Percentiles rank a stretch among this genome's conserved stretches.
These are phyloP conservation scores for Apiospora rasikravindrae DNA, from an alignment of 2,329 filamentous ascomycete genomes.

Conservation along the genomic window DNA sequence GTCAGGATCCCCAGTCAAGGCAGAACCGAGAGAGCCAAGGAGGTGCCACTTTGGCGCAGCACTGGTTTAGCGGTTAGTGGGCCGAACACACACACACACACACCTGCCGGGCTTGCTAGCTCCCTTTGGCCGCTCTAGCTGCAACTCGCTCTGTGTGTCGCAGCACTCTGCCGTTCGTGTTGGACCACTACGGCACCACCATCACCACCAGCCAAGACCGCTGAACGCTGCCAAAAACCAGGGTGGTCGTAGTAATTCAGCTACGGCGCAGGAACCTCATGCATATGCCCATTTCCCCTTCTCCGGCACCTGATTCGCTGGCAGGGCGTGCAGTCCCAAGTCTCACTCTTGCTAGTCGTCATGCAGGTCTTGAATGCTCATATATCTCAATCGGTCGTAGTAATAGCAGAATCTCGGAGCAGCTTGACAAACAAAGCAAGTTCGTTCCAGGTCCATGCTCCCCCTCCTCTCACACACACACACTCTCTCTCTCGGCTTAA, in stretches of 20 bases:
- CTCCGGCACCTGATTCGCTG: slow-evolving; percentile 19
- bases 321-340: slow-evolving; percentile 27
- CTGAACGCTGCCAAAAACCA: neutral
- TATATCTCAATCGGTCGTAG: neutral
- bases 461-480: no score
- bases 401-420: slow-evolving; percentile 10
- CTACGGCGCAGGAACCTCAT: slow-evolving; percentile 28
- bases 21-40: neutral
- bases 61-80: slow-evolving; percentile 5
- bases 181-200: neutral
- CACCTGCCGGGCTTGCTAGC: neutral
- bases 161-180: neutral
- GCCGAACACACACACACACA: no score
- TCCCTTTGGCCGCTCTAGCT: neutral
- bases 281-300: slow-evolving; percentile 24
- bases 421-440: neutral
- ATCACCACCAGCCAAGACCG: neutral
- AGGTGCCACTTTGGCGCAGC: slow-evolving; percentile 10
- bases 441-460: neutral
- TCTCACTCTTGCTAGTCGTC: slow-evolving; percentile 25
- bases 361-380: slow-evolving; percentile 21
- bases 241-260: neutral
- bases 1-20: neutral
- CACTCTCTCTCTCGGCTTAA: neutral
- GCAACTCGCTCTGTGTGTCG: slow-evolving; percentile 1